A percentile compares a stretch with the other conserved stretches of the same genome.
Conservation (phyloP, 169 alveolate species). For the Plasmodium reichenowi region DNA sequence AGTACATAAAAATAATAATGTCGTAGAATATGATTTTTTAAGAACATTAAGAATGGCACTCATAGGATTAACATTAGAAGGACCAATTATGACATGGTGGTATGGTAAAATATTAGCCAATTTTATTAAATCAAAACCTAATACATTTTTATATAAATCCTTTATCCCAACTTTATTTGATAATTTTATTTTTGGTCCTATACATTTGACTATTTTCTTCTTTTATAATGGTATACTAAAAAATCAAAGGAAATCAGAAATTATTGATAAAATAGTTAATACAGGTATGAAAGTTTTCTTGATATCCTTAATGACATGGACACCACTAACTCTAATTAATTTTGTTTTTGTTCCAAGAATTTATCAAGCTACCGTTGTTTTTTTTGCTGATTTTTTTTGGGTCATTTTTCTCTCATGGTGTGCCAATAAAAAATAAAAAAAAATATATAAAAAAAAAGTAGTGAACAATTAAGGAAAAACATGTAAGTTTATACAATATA, state of each 20-base stretch:
- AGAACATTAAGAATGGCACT: conserved; percentile 68
- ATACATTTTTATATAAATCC: conserved; percentile 72
- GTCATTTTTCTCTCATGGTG: conserved; percentile 74
- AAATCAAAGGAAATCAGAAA: conserved; percentile 59
- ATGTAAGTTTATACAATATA: too few relatives aligned
- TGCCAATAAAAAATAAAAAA: conserved; percentile 48
- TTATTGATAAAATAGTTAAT: conserved; percentile 67
- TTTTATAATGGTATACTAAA: conserved; percentile 72
- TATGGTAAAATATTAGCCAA: conserved; percentile 67
- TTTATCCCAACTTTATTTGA: conserved; percentile 76
- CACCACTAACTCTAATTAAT: conserved; percentile 75
- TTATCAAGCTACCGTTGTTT: conserved; percentile 72
- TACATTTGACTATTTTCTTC: conserved; percentile 66
- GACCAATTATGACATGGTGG: conserved; percentile 78
- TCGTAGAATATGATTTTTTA: conserved; percentile 26
- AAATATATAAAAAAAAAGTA: background rate
- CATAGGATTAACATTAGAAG: conserved; percentile 64
- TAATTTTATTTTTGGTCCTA: conserved; percentile 74
- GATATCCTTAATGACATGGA: conserved; percentile 73
- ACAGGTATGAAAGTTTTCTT: conserved; percentile 72
- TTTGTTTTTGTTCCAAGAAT: conserved; percentile 74
- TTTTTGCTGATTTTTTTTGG: conserved; percentile 77
- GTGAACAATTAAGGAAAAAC: background rate
- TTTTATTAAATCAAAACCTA: conserved; percentile 70
- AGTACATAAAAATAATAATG: conserved; percentile 8